phyloP scores from a whole-genome alignment of 495 filamentous ascomycete species.

The Penicilliopsis zonata region DNA sequence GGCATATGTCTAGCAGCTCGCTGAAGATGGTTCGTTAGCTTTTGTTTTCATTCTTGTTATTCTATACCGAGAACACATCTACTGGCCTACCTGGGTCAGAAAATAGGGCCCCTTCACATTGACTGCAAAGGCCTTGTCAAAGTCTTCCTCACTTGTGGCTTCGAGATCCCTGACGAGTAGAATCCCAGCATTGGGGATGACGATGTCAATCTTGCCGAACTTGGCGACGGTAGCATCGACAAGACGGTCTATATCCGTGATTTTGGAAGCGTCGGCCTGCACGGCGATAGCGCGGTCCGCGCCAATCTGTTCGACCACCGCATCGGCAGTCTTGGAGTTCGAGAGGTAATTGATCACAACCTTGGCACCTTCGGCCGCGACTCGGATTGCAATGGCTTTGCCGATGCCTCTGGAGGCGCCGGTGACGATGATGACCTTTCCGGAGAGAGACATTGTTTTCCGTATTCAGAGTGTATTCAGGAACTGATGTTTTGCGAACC shows the following conservation, averaged over 20 bases:
- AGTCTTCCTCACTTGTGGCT: conserved; percentile 45
- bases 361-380: conserved; percentile 46
- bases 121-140: conserved; percentile 38
- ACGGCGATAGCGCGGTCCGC: conserved; percentile 38
- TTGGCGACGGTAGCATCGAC: conserved; percentile 31
- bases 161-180: conserved; percentile 42
- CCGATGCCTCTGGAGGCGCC: conserved; percentile 61
- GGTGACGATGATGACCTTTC: conserved; percentile 53
- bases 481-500: no score
- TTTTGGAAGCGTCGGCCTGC: conserved; percentile 34
- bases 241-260: conserved; percentile 26
- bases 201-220: conserved; percentile 47
- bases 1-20: conserved; percentile 52
- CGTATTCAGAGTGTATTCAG: no score
- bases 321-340: conserved; percentile 39
- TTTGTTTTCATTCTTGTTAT: neutral
- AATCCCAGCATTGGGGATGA: conserved; percentile 50
- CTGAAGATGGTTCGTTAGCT: conserved; percentile 14
- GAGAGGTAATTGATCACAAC: conserved; percentile 53
- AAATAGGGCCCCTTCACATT: conserved; percentile 65
- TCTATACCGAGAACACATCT: neutral
- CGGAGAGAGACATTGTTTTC: conserved; percentile 30
- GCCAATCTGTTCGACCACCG: conserved; percentile 42
- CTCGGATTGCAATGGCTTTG: conserved; percentile 39
- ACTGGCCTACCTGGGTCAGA: conserved; percentile 37